A percentile compares a stretch with the other conserved stretches of the same genome.
These are phyloP conservation scores for Acacia pycnantha DNA, from an alignment of 331 rosid genomes.

Conservation along the genomic window DNA sequence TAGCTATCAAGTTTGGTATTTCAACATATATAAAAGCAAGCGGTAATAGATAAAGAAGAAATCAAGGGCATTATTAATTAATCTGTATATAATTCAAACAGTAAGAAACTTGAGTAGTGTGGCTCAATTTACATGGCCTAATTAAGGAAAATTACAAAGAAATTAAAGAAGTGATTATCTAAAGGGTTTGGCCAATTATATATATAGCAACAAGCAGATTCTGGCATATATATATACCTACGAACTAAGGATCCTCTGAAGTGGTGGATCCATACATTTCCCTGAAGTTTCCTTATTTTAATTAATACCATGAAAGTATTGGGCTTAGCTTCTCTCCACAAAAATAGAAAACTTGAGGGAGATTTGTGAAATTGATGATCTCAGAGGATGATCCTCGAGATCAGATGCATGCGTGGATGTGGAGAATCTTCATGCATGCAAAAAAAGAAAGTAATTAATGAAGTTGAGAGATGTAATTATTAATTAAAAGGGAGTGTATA, in stretches of 20 bases:
- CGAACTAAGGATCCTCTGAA: background rate
- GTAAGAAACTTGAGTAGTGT: background rate
- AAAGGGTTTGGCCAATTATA: background rate
- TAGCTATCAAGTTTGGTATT: background rate
- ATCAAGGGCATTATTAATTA: background rate
- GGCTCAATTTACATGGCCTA: conserved; percentile 2
- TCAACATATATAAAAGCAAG: background rate
- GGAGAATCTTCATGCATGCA: background rate
- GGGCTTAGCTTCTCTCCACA: background rate
- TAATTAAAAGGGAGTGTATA: conserved; percentile 64
- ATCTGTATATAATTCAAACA: background rate
- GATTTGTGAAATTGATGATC: background rate
- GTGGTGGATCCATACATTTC: background rate
- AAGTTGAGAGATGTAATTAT: background rate
- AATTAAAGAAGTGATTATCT: background rate
- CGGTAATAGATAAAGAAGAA: background rate
- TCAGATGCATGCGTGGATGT: background rate
- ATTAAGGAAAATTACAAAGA: background rate
- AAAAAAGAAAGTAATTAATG: background rate
- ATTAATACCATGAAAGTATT: background rate
- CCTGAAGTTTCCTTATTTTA: background rate
- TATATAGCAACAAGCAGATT: background rate
- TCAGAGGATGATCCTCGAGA: background rate
- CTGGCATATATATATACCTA: background rate
- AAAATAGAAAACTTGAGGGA: background rate